Base-by-base conservation (phyloP, 2,329 filamentous ascomycete species). In the Rugonectria rugulosa region DNA sequence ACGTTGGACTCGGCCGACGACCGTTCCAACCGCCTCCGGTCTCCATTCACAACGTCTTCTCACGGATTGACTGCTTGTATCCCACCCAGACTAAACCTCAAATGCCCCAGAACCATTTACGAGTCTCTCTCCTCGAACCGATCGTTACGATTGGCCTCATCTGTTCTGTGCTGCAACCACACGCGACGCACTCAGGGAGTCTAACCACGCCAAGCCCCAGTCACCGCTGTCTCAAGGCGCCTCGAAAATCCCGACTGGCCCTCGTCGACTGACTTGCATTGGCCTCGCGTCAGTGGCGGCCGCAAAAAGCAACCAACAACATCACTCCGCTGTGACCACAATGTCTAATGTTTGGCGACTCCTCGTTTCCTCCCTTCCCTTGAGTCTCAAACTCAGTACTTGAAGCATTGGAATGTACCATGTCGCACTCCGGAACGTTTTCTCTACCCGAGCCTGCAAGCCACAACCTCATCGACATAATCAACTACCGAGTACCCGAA, bases 261-360 rank as follows among this genome's bases (percentile, higher is more conserved):
- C 26, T 53, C 26, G 41, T 53, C 32, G 20, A 56, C 47, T 66
- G 58, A 60, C 54, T 63, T 65, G 54, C 57, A 61, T 66, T n/a
- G n/a, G n/a, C n/a, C n/a, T n/a, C 51, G 57, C 54, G 61, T 63
- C 56, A 64, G 63, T 50, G 55, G 52, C 63, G n/a, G 65, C 64
- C 63, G 57, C 49, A 67, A 63, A 65, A 67, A 66, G 55, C 53
- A 67, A 64, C 44, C 56, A 64, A 40, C 34, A 29, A 49, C 29
- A 21, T 27, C 50, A 37, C 54, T 57, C 43, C 54, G 55, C 57
- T 47, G 38, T 14, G 40, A 53, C 40, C 49, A 49, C 46, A 53
- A n/a, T n/a, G n/a, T n/a, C 24, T 48, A 31, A 36, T 51, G 43
- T n/a, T 48, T 43, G 42, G 48, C 21, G 20, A 11, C 37, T 49